A percentile compares a stretch with the other conserved stretches of the same genome.
Conservation (phyloP, 1,284 basidiomycete species). For the Tylopilus orsonianus region DNA sequence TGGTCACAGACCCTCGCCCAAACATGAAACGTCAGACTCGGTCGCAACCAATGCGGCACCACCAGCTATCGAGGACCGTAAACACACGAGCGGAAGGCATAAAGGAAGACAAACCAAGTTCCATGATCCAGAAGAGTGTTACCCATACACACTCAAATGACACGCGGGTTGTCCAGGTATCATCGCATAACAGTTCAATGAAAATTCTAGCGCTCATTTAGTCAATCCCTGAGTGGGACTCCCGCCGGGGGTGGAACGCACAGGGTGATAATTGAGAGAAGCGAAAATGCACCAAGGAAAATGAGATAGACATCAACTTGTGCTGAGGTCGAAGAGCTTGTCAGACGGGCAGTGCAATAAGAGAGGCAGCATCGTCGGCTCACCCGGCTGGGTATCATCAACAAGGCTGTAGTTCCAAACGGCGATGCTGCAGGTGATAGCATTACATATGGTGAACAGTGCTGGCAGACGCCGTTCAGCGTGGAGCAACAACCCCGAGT, state of each 20-base stretch:
- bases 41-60: conserved; percentile 46
- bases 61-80: conserved; percentile 39
- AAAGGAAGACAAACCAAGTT: conserved; percentile 51
- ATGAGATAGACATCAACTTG: conserved; percentile 61
- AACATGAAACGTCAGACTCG: conserved; percentile 29
- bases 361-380: conserved; percentile 24
- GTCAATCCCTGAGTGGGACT: conserved; percentile 1
- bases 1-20: conserved; percentile 14
- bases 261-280: conserved; percentile 61
- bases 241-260: conserved; percentile 35
- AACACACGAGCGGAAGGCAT: background rate
- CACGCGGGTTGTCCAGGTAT: conserved; percentile 56
- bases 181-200: conserved; percentile 53
- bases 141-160: conserved; percentile 74
- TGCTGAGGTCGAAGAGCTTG: conserved; percentile 35
- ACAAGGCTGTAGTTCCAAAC: conserved; percentile 67
- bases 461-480: conserved; percentile 38
- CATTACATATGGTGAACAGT: conserved; percentile 62
- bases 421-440: conserved; percentile 62
- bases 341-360: background rate
- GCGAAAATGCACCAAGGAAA: conserved; percentile 57
- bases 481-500: background rate
- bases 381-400: conserved; percentile 37
- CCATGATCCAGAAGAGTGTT: conserved; percentile 53
- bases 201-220: conserved; percentile 47